Evolutionary conservation across 495 filamentous ascomycete species (phyloP).

Genomic region (Neurospora sp.): DNA sequence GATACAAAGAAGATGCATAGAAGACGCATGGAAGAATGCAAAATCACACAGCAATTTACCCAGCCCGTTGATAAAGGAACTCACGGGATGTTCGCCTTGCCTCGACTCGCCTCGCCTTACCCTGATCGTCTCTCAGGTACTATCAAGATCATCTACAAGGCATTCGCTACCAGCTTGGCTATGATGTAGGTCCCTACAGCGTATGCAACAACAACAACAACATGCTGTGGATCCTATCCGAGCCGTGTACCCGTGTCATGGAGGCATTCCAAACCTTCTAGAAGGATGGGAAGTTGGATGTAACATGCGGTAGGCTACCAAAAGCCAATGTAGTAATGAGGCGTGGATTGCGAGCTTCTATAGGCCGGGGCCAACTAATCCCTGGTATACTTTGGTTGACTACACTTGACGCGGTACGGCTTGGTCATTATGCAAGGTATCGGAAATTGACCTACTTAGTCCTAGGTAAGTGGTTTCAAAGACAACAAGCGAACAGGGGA

Average conservation of each 20-base stretch:
- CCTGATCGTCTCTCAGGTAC: background rate
- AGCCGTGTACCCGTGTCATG: background rate
- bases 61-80: background rate
- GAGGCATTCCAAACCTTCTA: background rate
- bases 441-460: background rate
- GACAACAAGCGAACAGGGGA: background rate
- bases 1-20: background rate
- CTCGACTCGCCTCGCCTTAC: background rate
- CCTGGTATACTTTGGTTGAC: background rate
- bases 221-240: background rate
- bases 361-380: background rate
- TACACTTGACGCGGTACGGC: background rate
- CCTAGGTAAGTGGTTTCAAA: background rate
- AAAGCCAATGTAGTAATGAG: background rate
- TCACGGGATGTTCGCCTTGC: background rate
- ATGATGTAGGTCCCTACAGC: background rate
- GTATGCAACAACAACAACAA: background rate
- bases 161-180: background rate
- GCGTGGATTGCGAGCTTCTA: background rate
- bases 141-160: background rate
- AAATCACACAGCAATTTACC: background rate
- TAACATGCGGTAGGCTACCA: background rate
- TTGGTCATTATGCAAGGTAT: background rate
- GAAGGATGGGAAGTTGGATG: background rate
- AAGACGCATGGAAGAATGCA: background rate